Evolutionary conservation across 139 green algal genomes (phyloP).

Genomic region (Chlorella vulgaris): DNA sequence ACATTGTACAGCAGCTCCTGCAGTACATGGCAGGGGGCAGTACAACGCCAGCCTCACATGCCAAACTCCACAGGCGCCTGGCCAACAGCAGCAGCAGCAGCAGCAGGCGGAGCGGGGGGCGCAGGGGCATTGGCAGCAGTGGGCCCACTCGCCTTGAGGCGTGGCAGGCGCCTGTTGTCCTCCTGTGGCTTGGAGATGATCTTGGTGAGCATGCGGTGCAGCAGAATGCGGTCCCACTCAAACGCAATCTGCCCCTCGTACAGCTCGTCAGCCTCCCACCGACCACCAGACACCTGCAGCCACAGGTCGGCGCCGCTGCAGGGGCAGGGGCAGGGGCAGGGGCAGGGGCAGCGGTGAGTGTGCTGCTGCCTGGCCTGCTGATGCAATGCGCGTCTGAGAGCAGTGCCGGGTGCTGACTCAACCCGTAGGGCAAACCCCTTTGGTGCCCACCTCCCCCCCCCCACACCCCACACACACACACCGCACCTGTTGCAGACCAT

Average conservation of each 20-base stretch:
- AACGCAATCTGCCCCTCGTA: constrained; percentile 65
- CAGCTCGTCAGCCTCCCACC: constrained; percentile 58
- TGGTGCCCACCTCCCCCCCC: no score
- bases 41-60: no score
- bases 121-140: no score
- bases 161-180: constrained; percentile 31
- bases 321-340: neutral
- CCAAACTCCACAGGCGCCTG: no score
- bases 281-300: constrained; percentile 34
- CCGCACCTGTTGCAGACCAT: constrained; percentile 62
- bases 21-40: neutral
- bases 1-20: constrained; percentile 55
- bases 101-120: no score
- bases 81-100: neutral
- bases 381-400: no score
- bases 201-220: constrained; percentile 57
- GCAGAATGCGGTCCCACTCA: constrained; percentile 54
- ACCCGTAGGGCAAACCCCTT: no score
- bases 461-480: neutral
- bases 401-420: no score
- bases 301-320: constrained; percentile 67
- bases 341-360: neutral
- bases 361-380: neutral
- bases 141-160: constrained; percentile 35
- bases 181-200: constrained; percentile 42